Evolutionary conservation across 2,329 filamentous ascomycete species (phyloP).

Genomic region (Nemania sp.): DNA sequence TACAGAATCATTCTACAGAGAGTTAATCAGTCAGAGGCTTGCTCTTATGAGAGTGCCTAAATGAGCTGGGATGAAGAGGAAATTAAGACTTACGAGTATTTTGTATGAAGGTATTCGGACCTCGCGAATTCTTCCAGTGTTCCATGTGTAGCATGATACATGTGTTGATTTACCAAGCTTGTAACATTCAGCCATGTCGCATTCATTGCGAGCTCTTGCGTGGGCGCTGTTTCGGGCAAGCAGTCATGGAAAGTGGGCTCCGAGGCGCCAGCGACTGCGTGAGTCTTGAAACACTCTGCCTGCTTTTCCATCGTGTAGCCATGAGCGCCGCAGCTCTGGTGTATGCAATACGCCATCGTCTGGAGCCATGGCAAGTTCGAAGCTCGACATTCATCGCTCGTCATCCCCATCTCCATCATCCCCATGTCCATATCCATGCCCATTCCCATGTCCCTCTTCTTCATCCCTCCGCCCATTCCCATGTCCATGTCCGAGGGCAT

Average conservation of each 20-base stretch:
- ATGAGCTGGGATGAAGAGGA: neutral
- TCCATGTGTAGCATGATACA: slow-evolving; percentile 35
- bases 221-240: slow-evolving; percentile 29
- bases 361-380: slow-evolving; percentile 27
- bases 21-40: neutral
- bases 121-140: slow-evolving; percentile 36
- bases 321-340: slow-evolving; percentile 18
- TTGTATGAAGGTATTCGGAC: slow-evolving; percentile 37
- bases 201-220: slow-evolving; percentile 28
- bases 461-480: slow-evolving; percentile 30
- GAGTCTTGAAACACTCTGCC: slow-evolving; percentile 35
- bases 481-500: slow-evolving; percentile 24
- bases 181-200: slow-evolving; percentile 38
- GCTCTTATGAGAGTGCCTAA: neutral
- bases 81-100: slow-evolving; percentile 35
- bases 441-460: slow-evolving; percentile 27
- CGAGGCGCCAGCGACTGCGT: slow-evolving; percentile 28
- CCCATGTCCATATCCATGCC: slow-evolving; percentile 24
- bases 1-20: slow-evolving; percentile 28
- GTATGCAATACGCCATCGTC: slow-evolving; percentile 30
- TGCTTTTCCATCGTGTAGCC: slow-evolving; percentile 31
- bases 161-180: slow-evolving; percentile 35
- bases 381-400: slow-evolving; percentile 26
- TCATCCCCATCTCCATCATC: slow-evolving; percentile 28
- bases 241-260: slow-evolving; percentile 33